Percentiles rank a stretch among this genome's conserved stretches.
phyloP scores from a whole-genome alignment of 805 yeast genomes.

The Yarrowia bubula region DNA sequence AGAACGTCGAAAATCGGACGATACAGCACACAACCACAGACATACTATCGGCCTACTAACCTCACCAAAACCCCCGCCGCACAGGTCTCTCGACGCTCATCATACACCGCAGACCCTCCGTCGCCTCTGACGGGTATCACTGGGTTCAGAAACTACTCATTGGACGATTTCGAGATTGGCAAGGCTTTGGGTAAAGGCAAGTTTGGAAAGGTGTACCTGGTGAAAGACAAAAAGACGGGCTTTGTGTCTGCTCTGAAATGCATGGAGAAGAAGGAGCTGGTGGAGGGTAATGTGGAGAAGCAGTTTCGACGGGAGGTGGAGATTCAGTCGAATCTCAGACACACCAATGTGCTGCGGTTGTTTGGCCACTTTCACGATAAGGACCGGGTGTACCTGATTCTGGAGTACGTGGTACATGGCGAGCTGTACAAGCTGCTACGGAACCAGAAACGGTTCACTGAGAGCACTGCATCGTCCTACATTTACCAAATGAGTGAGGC shows the following conservation, averaged over 20 bases:
- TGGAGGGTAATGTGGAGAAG: conserved; percentile 70
- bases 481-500: conserved; percentile 83
- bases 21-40: conserved; percentile 13
- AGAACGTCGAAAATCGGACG: conserved; percentile 1
- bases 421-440: conserved; percentile 77
- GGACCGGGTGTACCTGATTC: conserved; percentile 72
- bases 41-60: conserved; percentile 15
- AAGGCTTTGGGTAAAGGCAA: conserved; percentile 88
- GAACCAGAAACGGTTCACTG: conserved; percentile 65
- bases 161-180: conserved; percentile 81
- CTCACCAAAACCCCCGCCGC: conserved; percentile 7
- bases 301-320: conserved; percentile 91
- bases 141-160: conserved; percentile 39
- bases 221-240: conserved; percentile 68
- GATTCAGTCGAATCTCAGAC: conserved; percentile 73
- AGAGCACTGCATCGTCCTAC: conserved; percentile 63
- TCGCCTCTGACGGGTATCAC: conserved; percentile 32
- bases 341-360: conserved; percentile 74
- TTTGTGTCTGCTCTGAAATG: conserved; percentile 87
- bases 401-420: conserved; percentile 84
- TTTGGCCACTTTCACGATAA: conserved; percentile 84
- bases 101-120: background rate
- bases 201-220: conserved; percentile 90
- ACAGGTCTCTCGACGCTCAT: background rate
- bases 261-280: conserved; percentile 79